Conservation (phyloP, 2,329 filamentous ascomycete genomes). For the Penicillium sp. region DNA sequence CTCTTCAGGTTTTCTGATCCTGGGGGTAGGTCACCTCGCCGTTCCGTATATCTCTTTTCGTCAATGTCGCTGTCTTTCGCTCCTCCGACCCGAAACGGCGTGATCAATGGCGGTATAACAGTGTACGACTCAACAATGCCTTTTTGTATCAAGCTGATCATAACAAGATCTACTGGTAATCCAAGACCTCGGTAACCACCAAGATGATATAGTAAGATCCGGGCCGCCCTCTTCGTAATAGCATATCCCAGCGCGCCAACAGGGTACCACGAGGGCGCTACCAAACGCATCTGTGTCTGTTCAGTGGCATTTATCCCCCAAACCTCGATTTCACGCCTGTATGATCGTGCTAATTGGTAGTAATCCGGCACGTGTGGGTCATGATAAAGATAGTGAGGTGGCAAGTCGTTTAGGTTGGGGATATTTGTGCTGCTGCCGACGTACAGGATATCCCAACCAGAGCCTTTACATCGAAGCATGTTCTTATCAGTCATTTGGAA, state of each 20-base stretch:
- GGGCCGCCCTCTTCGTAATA: no score
- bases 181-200: no score
- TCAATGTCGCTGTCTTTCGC: conserved; percentile 5
- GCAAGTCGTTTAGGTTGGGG: conserved; percentile 5
- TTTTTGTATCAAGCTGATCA: conserved; percentile 4
- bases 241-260: no score
- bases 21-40: no score
- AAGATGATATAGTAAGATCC: no score
- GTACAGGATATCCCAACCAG: conserved; percentile 6
- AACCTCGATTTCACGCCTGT: conserved; percentile 3
- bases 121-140: conserved; percentile 5
- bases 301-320: no score
- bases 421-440: conserved; percentile 9
- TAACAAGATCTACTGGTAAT: conserved; percentile 1
- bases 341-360: not conserved
- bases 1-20: no score
- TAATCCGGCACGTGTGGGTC: conserved; percentile 5
- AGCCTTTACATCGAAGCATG: not conserved
- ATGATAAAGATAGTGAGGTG: conserved; percentile 7
- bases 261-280: no score
- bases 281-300: no score
- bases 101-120: conserved; percentile 6
- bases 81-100: conserved; percentile 7
- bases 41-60: conserved; percentile 5
- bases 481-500: no score